Conservation (phyloP, 2,329 filamentous ascomycete genomes). For the Trichoderma sp. region DNA sequence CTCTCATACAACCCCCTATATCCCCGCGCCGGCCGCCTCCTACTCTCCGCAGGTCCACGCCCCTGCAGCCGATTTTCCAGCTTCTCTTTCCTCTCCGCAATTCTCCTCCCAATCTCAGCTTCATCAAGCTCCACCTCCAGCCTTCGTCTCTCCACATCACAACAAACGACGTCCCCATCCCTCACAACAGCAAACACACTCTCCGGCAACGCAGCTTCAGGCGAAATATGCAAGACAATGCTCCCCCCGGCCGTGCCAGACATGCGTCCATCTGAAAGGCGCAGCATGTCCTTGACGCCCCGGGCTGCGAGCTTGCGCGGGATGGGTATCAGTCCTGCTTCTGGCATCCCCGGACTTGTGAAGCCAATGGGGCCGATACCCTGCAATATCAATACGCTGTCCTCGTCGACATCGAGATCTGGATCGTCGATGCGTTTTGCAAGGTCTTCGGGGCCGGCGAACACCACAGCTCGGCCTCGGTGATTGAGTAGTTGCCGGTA, state of each 20-base stretch:
- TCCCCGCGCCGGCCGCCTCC: constrained; percentile 50
- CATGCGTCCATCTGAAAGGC: constrained; percentile 87
- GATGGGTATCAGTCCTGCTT: constrained; percentile 66
- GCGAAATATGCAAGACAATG: constrained; percentile 84
- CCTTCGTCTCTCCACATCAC: constrained; percentile 71
- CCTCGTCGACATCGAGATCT: constrained; percentile 61
- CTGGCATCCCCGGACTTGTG: constrained; percentile 83
- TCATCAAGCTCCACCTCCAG: constrained; percentile 62
- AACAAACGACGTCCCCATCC: constrained; percentile 77
- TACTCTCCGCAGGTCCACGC: constrained; percentile 4
- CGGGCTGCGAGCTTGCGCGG: constrained; percentile 78
- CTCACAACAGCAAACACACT: constrained; percentile 77
- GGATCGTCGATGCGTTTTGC: constrained; percentile 61
- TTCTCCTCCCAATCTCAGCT: constrained; percentile 60
- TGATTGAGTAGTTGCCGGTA: constrained; percentile 61
- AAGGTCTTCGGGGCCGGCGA: constrained; percentile 76
- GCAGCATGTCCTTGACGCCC: constrained; percentile 75
- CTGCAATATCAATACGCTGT: constrained; percentile 75
- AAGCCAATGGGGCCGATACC: constrained; percentile 83
- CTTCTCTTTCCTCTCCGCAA: not conserved
- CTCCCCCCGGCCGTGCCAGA: constrained; percentile 86
- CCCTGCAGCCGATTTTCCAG: not conserved
- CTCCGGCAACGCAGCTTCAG: constrained; percentile 75
- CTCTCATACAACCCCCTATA: constrained; percentile 63
- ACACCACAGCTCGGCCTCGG: constrained; percentile 59